phyloP scores from a whole-genome alignment of 2,329 filamentous ascomycete genomes.

The Magnaporthiopsis rhizophila region DNA sequence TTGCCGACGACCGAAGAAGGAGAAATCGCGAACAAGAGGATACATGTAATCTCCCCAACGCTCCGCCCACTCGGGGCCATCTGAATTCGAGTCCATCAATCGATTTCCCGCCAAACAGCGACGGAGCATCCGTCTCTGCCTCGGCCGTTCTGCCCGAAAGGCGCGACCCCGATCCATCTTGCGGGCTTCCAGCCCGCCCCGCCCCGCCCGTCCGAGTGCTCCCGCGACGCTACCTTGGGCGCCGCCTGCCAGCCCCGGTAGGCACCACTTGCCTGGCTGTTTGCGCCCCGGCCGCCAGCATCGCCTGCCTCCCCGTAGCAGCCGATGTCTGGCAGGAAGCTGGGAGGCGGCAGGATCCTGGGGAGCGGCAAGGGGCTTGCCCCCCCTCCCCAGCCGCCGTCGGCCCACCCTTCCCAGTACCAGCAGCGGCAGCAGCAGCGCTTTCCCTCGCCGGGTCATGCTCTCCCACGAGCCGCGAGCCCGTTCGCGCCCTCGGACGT shows the following conservation, averaged over 20 bases:
- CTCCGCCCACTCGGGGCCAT: background rate
- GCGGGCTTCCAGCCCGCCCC: too few relatives aligned
- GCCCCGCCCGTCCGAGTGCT: background rate
- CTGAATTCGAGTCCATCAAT: background rate
- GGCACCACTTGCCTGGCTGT: constrained; percentile 1
- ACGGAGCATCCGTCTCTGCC: background rate
- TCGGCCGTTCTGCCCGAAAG: too few relatives aligned
- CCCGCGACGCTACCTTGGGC: background rate
- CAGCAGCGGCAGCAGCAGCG: constrained; percentile 18
- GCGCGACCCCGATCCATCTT: too few relatives aligned
- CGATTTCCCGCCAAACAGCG: background rate
- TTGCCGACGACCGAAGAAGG: background rate
- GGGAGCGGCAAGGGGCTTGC: constrained; percentile 79
- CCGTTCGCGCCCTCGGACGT: constrained; percentile 45
- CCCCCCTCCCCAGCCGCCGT: constrained; percentile 39
- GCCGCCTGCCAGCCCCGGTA: background rate
- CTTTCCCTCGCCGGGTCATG: constrained; percentile 2
- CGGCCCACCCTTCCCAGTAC: constrained; percentile 21
- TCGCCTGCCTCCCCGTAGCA: background rate
- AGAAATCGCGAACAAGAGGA: background rate
- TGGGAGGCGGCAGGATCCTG: constrained; percentile 86
- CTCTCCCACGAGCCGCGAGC: constrained; percentile 30
- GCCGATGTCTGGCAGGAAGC: constrained; percentile 70
- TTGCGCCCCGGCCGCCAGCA: background rate
- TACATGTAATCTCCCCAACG: too few relatives aligned